Percentiles rank a stretch among this genome's conserved stretches.
Evolutionary conservation across 1,139 yeast genomes (phyloP).

Genomic region (Geotrichum aggregatum): DNA sequence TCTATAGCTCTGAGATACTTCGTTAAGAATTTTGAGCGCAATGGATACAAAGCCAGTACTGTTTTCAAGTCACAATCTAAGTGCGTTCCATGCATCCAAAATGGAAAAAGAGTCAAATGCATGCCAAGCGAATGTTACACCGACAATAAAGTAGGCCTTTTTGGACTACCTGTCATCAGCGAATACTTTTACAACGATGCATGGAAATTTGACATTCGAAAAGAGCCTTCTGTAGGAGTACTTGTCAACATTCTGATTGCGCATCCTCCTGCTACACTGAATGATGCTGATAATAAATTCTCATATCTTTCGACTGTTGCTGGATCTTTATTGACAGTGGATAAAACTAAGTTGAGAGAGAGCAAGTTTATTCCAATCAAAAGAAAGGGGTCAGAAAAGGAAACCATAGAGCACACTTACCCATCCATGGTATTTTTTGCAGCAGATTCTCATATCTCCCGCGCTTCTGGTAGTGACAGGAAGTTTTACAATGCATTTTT

Average conservation of each 20-base stretch:
- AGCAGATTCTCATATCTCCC: conserved; percentile 6
- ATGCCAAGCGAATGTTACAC: conserved; percentile 34
- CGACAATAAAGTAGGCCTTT: conserved; percentile 28
- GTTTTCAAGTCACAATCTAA: conserved; percentile 21
- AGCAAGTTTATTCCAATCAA: conserved; percentile 34
- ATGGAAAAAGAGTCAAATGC: conserved; percentile 22
- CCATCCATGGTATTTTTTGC: conserved; percentile 32
- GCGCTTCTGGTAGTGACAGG: conserved; percentile 21
- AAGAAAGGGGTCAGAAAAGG: conserved; percentile 2
- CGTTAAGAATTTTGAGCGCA: conserved; percentile 21
- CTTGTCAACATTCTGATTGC: conserved; percentile 28
- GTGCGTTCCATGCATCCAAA: conserved; percentile 30
- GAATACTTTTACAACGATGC: conserved; percentile 30
- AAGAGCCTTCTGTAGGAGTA: conserved; percentile 31
- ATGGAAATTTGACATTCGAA: conserved; percentile 36
- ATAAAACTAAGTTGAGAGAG: conserved; percentile 24
- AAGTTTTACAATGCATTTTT: conserved; percentile 34
- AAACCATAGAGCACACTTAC: conserved; percentile 12
- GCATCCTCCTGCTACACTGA: conserved; percentile 30
- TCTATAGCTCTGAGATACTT: conserved; percentile 31
- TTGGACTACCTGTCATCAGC: conserved; percentile 37
- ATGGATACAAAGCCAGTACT: conserved; percentile 27
- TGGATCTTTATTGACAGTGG: conserved; percentile 27
- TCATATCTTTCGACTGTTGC: conserved; percentile 33
- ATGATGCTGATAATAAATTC: conserved; percentile 32